phyloP scores from a whole-genome alignment of 2,329 filamentous ascomycete genomes.

The Colletotrichum coccodes region DNA sequence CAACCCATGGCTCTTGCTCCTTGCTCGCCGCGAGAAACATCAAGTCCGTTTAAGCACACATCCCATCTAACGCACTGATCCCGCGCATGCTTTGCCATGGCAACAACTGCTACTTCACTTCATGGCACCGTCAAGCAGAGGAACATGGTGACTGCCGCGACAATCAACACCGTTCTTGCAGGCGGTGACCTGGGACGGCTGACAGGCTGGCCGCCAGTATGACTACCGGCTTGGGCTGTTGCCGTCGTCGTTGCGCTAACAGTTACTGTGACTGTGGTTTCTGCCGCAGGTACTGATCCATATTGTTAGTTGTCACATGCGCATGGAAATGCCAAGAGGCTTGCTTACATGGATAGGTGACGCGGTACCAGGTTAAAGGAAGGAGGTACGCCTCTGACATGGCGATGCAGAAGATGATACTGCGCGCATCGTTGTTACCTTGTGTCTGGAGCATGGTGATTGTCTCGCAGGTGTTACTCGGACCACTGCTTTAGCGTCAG shows the following conservation, averaged over 20 bases:
- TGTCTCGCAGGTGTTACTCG: slow-evolving; percentile 15
- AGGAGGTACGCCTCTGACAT: slow-evolving; percentile 6
- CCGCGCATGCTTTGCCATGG: too few species aligned
- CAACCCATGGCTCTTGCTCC: too few species aligned
- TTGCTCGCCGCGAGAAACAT: too few species aligned
- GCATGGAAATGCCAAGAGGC: background rate
- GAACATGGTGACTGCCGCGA: background rate
- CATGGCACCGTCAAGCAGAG: background rate
- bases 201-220: background rate
- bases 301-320: background rate
- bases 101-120: background rate
- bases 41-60: too few species aligned
- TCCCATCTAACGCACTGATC: too few species aligned
- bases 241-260: background rate
- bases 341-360: slow-evolving; percentile 5
- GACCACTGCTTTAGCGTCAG: background rate
- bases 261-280: background rate
- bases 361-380: slow-evolving; percentile 23
- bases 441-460: slow-evolving; percentile 5
- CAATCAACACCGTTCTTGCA: background rate
- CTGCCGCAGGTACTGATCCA: background rate
- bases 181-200: background rate
- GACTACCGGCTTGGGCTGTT: background rate
- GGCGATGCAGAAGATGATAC: slow-evolving; percentile 21
- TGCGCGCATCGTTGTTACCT: slow-evolving; percentile 8